Evolutionary conservation across 768 basidiomycete species (phyloP).

Genomic region (Clavaria fumosa): DNA sequence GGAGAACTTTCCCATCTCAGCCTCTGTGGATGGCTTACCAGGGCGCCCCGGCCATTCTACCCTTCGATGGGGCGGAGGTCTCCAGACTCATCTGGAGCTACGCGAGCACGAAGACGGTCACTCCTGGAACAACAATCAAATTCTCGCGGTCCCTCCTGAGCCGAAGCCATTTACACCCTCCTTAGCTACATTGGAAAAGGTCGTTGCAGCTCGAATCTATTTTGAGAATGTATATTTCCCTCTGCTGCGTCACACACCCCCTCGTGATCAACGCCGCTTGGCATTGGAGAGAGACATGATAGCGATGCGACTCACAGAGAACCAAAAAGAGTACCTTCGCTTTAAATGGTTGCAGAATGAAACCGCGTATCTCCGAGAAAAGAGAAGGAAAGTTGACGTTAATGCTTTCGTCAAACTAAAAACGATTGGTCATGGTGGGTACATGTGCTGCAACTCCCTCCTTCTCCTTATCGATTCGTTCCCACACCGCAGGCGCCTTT

Average conservation of each 20-base stretch:
- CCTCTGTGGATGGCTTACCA: conserved; percentile 35
- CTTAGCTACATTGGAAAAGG: conserved; percentile 82
- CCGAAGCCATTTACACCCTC: conserved; percentile 65
- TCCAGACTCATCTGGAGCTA: conserved; percentile 50
- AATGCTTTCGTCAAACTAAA: conserved; percentile 81
- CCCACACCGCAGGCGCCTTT: conserved; percentile 58
- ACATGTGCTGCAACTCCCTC: conserved; percentile 10
- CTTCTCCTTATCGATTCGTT: conserved; percentile 13
- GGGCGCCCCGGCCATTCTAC: conserved; percentile 46
- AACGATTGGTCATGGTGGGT: conserved; percentile 83
- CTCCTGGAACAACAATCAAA: conserved; percentile 18
- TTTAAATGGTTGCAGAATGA: conserved; percentile 76
- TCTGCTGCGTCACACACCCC: conserved; percentile 69
- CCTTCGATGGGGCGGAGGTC: conserved; percentile 41
- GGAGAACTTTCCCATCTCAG: conserved; percentile 41
- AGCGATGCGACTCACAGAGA: conserved; percentile 51
- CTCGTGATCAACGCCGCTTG: conserved; percentile 68
- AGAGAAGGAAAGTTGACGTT: conserved; percentile 66
- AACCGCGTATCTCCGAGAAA: conserved; percentile 77
- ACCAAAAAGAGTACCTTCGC: conserved; percentile 57
- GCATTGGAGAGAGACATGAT: conserved; percentile 85
- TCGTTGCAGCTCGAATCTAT: conserved; percentile 83
- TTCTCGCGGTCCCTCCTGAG: conserved; percentile 23
- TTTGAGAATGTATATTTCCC: conserved; percentile 87
- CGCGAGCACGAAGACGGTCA: conserved; percentile 37